Percentiles rank a stretch among this genome's conserved stretches.
Evolutionary conservation across 495 filamentous ascomycete genomes (phyloP).

Genomic region (Viridothelium virens): DNA sequence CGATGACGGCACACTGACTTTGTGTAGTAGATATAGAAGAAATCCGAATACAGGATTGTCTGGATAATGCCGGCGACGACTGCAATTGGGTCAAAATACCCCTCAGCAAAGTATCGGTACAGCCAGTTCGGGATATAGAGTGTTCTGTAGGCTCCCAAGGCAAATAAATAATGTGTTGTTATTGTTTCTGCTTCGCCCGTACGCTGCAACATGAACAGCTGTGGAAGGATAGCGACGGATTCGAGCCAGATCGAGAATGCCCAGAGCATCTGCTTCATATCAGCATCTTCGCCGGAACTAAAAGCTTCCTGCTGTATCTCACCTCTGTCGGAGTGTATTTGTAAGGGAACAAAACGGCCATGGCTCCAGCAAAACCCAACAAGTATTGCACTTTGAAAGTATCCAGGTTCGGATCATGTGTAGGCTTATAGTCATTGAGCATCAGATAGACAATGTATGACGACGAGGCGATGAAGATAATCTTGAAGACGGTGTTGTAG

Average conservation of each 20-base stretch:
- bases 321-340: constrained; percentile 62
- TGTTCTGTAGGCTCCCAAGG: constrained; percentile 81
- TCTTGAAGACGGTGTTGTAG: constrained; percentile 92
- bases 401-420: constrained; percentile 88
- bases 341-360: constrained; percentile 79
- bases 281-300: constrained; percentile 1
- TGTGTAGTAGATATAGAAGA: constrained; percentile 99
- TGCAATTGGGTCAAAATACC: constrained; percentile 70
- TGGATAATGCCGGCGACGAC: constrained; percentile 83
- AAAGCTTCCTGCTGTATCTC: background rate
- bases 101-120: constrained; percentile 72
- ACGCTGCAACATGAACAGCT: constrained; percentile 94
- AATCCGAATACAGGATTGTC: constrained; percentile 93
- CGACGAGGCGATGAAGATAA: constrained; percentile 84
- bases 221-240: constrained; percentile 88
- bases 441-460: constrained; percentile 94
- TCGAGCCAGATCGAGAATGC: constrained; percentile 97
- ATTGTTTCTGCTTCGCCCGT: constrained; percentile 98
- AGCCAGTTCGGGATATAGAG: constrained; percentile 99
- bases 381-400: constrained; percentile 95
- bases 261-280: constrained; percentile 66
- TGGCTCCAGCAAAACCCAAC: constrained; percentile 64
- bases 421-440: constrained; percentile 91
- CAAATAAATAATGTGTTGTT: constrained; percentile 95
- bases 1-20: constrained; percentile 50